phyloP scores from a whole-genome alignment of 164 flowering plant genomes.

The Vitis rotundifolia region DNA sequence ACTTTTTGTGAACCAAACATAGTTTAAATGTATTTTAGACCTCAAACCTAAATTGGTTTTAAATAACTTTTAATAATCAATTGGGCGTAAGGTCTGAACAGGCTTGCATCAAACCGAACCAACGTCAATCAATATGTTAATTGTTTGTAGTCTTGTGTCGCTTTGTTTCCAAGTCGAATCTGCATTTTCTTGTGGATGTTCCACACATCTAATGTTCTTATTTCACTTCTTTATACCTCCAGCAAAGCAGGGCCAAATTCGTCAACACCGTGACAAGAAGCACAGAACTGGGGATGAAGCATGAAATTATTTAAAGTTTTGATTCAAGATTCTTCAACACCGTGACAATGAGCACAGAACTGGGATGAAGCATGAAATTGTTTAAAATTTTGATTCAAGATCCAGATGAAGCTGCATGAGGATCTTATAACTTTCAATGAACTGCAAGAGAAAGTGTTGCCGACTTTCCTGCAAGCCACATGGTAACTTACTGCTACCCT shows the following conservation, averaged over 20 bases:
- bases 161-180: background rate
- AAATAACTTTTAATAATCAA: no score
- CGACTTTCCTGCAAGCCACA: background rate
- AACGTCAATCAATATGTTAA: background rate
- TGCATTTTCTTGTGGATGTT: slow-evolving; percentile 1
- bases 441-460: background rate
- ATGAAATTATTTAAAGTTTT: slow-evolving; percentile 19
- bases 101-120: background rate
- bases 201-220: slow-evolving; percentile 3
- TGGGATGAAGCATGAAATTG: slow-evolving; percentile 16
- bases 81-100: no score
- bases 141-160: background rate
- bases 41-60: no score
- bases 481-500: background rate
- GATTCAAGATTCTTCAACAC: slow-evolving; percentile 4
- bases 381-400: slow-evolving; percentile 19
- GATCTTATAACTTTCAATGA: background rate
- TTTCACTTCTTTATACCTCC: background rate
- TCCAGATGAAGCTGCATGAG: slow-evolving; percentile 3
- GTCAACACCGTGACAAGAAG: background rate
- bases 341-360: background rate
- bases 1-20: no score
- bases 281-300: slow-evolving; percentile 12
- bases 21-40: no score
- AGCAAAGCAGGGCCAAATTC: background rate